phyloP scores from a whole-genome alignment of 352 stramenopile genomes.

The Pythium insidiosum region DNA sequence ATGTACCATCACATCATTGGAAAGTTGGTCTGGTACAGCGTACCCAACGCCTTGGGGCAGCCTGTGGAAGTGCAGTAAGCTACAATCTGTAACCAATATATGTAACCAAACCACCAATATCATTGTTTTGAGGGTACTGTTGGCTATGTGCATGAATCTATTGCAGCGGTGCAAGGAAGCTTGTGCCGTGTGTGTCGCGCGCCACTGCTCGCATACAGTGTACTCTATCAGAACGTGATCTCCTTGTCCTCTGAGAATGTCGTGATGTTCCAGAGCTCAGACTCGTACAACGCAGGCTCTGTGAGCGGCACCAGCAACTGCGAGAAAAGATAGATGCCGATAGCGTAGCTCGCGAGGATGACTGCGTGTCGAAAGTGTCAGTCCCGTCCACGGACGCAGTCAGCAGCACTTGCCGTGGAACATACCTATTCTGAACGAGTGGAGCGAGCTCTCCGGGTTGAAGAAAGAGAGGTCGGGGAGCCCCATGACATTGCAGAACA shows the following conservation, averaged over 20 bases:
- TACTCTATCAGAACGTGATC: conserved; percentile 17
- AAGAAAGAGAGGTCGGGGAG: conserved; percentile 88
- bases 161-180: too few species aligned
- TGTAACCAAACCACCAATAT: too few species aligned
- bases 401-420: background rate
- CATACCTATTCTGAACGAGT: conserved; percentile 68
- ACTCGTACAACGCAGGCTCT: conserved; percentile 72
- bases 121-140: too few species aligned
- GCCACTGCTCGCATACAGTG: too few species aligned
- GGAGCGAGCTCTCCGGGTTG: conserved; percentile 62
- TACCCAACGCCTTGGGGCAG: too few species aligned
- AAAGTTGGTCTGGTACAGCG: too few species aligned
- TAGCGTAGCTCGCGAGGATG: conserved; percentile 72
- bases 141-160: too few species aligned
- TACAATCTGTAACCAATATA: too few species aligned
- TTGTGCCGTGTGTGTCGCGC: too few species aligned
- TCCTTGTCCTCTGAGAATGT: conserved; percentile 18
- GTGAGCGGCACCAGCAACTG: conserved; percentile 67
- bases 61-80: too few species aligned
- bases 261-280: conserved; percentile 76
- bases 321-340: conserved; percentile 78
- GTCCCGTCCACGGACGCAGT: background rate
- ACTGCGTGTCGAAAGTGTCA: conserved; percentile 22
- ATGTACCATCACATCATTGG: too few species aligned
- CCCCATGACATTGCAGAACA: conserved; percentile 95